Evolutionary conservation across 106 monocot genomes (phyloP).

Genomic region (Dendrobium officinale): DNA sequence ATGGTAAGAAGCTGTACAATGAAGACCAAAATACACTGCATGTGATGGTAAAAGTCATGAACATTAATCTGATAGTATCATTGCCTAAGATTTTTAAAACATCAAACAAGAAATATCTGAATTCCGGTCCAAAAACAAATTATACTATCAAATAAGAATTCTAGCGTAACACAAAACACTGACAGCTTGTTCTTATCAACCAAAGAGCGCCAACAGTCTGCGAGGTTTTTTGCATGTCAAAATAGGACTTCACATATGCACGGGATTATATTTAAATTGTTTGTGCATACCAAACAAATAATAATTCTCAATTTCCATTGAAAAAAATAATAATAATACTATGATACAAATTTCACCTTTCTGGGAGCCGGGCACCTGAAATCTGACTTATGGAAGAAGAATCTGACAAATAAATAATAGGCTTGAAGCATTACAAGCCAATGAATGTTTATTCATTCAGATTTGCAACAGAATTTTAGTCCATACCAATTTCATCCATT

Average conservation of each 20-base stretch:
- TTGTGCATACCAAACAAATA: background rate
- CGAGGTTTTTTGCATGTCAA: background rate
- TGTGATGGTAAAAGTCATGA: background rate
- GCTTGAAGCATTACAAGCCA: constrained; percentile 1
- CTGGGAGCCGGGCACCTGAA: constrained; percentile 72
- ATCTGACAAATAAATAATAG: constrained; percentile 28
- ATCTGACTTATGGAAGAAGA: constrained; percentile 77
- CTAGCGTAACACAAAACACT: background rate
- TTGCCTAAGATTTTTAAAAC: background rate
- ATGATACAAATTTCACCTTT: constrained; percentile 46
- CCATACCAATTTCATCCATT: constrained; percentile 60
- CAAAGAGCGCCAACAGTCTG: background rate
- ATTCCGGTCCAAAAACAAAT: background rate
- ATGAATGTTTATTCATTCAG: background rate
- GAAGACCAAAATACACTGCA: background rate
- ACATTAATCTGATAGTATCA: background rate
- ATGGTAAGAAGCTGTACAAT: background rate
- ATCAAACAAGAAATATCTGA: background rate
- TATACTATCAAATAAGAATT: background rate
- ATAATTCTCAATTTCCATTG: background rate
- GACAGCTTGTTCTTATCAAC: background rate
- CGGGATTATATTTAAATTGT: background rate
- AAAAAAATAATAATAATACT: too few relatives aligned
- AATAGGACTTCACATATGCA: background rate
- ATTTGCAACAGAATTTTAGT: background rate